Conservation (phyloP, 441 rosid species). For the Croton laevigatus region DNA sequence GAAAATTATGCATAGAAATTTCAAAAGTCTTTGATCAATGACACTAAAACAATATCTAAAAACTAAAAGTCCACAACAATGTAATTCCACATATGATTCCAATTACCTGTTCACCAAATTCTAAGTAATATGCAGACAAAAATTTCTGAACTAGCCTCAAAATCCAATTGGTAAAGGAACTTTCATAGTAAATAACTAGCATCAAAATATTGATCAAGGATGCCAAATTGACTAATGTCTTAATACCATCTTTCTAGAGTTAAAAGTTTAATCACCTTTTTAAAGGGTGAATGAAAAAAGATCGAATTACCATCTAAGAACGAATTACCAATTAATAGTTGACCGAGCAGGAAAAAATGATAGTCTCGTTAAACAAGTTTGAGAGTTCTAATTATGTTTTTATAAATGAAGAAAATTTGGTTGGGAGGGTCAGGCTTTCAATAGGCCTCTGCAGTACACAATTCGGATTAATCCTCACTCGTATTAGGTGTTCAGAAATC, state of each 20-base stretch:
- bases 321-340: too few species aligned
- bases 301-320: too few species aligned
- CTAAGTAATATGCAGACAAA: not conserved
- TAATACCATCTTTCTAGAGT: not conserved
- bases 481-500: too few species aligned
- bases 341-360: too few species aligned
- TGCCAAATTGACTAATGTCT: constrained; percentile 9
- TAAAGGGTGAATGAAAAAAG: not conserved
- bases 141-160: not conserved
- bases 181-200: constrained; percentile 1
- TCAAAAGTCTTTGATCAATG: not conserved
- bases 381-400: too few species aligned
- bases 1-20: not conserved
- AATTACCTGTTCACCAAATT: not conserved
- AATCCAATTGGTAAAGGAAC: too few species aligned
- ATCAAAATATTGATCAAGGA: not conserved
- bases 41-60: not conserved
- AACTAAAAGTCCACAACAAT: not conserved
- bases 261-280: not conserved
- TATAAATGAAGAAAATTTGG: too few species aligned
- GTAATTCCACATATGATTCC: constrained; percentile 5
- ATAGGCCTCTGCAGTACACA: too few species aligned
- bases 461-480: too few species aligned
- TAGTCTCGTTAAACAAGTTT: too few species aligned
- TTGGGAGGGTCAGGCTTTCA: too few species aligned